Evolutionary conservation across 192 early-diverging fungal species (phyloP), one percentile per base, ranked within the genome.

Genomic region (Pilaira anomala): DNA sequence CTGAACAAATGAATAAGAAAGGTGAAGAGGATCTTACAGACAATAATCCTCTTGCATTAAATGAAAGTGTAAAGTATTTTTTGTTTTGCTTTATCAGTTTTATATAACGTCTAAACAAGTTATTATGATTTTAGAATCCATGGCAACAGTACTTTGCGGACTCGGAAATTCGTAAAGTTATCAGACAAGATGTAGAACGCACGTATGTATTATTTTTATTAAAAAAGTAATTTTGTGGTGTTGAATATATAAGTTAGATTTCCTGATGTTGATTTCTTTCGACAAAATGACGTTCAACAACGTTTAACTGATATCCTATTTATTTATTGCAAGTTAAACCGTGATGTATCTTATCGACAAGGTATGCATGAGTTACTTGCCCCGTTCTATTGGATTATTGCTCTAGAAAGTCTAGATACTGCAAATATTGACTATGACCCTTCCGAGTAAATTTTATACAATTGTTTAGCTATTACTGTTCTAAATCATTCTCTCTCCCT

Each of bases 301-400:
- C 70, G 83, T 39, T 71, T 98, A 77, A 72, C 81, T 2, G 88
- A 91, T 62, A 87, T 97, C 30, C 73, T 98, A 25, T 95, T 98
- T 62, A 87, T 97, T 28, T 96, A 93, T 69, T 91, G 90, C 74
- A 94, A 94, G 67, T 79, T 94, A 69, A 88, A 98, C 65, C 77
- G 81, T 13, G 87, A 86, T 29, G 81, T 97, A n/a, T 88, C 89
- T 16, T 98, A 98, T 76, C 84, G 96, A 41, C 96, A 98, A 71
- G 96, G 96, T 26, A 98, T 98, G 96, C 96, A 98, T 67, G 96
- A 98, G 72, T 64, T 98, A 24, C 70, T 94, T 13, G 96, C 93
- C 0, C 90, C 92, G 19, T 76, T 97, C 18, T 83, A 92, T 16
- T 74, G 86, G 75, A 86, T 89, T 0, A 85, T 98, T 19, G 81